phyloP scores from a whole-genome alignment of 371 early-diverging fungal species.

The Haplosporangium sp. region DNA sequence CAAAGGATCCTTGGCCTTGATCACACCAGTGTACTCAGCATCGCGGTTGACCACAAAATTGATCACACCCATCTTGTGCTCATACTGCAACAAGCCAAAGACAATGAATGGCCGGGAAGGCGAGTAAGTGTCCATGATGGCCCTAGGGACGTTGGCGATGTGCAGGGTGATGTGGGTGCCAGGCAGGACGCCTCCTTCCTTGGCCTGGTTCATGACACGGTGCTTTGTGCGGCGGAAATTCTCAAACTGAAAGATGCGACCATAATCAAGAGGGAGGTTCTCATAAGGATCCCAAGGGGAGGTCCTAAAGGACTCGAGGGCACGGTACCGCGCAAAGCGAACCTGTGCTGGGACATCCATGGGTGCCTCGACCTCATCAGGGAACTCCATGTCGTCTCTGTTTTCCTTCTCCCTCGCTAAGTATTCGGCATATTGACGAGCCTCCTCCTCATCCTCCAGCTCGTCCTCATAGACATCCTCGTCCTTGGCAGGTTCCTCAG shows the following conservation, averaged over 20 bases:
- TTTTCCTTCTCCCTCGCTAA: conserved; percentile 75
- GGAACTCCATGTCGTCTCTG: conserved; percentile 86
- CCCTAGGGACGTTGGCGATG: conserved; percentile 76
- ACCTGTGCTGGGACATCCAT: conserved; percentile 83
- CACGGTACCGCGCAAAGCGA: conserved; percentile 93
- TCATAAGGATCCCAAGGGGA: conserved; percentile 98
- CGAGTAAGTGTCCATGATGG: conserved; percentile 63
- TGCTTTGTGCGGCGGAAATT: conserved; percentile 83
- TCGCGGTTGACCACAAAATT: conserved; percentile 82
- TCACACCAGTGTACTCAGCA: conserved; percentile 76
- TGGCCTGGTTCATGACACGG: conserved; percentile 73
- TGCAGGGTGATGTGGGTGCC: conserved; percentile 76
- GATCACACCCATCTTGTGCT: conserved; percentile 92
- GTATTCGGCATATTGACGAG: conserved; percentile 69
- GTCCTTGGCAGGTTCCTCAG: conserved; percentile 25
- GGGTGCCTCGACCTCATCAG: conserved; percentile 97
- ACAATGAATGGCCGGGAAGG: conserved; percentile 73
- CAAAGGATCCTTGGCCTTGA: conserved; percentile 88
- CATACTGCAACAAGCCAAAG: conserved; percentile 91
- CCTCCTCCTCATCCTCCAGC: conserved; percentile 64
- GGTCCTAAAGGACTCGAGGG: conserved; percentile 91
- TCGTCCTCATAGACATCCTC: conserved; percentile 59
- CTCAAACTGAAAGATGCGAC: conserved; percentile 94
- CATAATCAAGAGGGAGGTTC: conserved; percentile 94
- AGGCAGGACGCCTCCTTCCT: conserved; percentile 62